phyloP scores from a whole-genome alignment of 352 stramenopile genomes.

The Globisporangium irregulare region DNA sequence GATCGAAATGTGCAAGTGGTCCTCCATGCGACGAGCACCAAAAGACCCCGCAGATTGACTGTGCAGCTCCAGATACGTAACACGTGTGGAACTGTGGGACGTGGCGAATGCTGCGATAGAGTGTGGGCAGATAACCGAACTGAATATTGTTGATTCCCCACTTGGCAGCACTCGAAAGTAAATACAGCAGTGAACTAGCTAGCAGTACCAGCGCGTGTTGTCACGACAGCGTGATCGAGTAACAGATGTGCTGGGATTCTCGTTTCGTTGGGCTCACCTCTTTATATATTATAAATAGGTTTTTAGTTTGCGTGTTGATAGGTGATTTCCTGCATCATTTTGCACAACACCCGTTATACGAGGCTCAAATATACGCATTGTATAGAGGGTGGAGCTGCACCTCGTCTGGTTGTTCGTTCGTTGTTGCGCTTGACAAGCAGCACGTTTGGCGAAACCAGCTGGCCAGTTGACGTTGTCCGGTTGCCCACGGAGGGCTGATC shows the following conservation, averaged over 20 bases:
- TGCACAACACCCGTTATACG: not conserved
- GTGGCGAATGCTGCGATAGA: not conserved
- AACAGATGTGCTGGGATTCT: not conserved
- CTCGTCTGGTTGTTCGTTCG: not conserved
- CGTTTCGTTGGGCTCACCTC: not conserved
- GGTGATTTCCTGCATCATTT: not conserved
- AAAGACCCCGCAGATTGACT: not conserved
- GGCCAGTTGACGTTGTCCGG: not conserved
- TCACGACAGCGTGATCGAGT: not conserved
- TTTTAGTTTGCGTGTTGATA: not conserved
- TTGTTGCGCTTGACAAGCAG: not conserved
- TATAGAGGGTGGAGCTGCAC: not conserved
- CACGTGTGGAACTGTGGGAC: not conserved
- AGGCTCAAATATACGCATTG: not conserved
- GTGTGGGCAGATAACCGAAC: not conserved
- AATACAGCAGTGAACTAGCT: not conserved
- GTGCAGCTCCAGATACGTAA: not conserved
- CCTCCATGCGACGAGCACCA: not conserved
- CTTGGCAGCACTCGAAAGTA: not conserved
- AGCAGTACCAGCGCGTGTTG: not conserved
- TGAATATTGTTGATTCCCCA: not conserved
- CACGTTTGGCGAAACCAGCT: not conserved
- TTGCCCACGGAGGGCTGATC: conserved; percentile 6
- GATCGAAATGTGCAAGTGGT: not conserved
- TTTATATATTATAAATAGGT: not conserved